Evolutionary conservation across 192 early-diverging fungal species (phyloP).

Genomic region (Gaertneriomyces semiglobifer): DNA sequence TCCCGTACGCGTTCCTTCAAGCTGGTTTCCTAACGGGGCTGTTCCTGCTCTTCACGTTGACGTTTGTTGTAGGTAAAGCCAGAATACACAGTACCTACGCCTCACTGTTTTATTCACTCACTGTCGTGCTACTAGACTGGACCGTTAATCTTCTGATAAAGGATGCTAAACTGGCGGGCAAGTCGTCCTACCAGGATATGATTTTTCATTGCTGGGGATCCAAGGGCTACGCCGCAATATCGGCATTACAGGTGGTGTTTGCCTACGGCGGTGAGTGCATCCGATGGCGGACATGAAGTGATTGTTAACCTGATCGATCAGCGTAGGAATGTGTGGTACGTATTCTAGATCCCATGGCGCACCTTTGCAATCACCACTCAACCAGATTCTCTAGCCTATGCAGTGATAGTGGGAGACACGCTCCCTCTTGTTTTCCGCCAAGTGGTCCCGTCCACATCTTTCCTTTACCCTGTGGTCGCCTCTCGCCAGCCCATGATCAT

Average conservation of each 20-base stretch:
- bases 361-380: too few species aligned
- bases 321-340: slow-evolving; percentile 27
- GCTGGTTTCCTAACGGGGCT: slow-evolving; percentile 66
- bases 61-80: slow-evolving; percentile 57
- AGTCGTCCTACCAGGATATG: slow-evolving; percentile 78
- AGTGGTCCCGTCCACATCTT: slow-evolving; percentile 57
- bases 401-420: slow-evolving; percentile 83
- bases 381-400: slow-evolving; percentile 44
- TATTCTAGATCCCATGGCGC: neutral
- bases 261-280: slow-evolving; percentile 74
- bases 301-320: slow-evolving; percentile 1
- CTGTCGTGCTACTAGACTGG: slow-evolving; percentile 30
- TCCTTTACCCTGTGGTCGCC: slow-evolving; percentile 59
- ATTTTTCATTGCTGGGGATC: slow-evolving; percentile 80
- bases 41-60: slow-evolving; percentile 51
- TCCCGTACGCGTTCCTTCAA: slow-evolving; percentile 81
- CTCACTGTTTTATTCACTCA: neutral
- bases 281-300: neutral
- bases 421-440: slow-evolving; percentile 77
- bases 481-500: slow-evolving; percentile 72
- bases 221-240: slow-evolving; percentile 66
- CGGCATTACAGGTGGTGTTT: slow-evolving; percentile 89
- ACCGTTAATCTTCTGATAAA: slow-evolving; percentile 63
- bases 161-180: slow-evolving; percentile 73
- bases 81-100: neutral